Evolutionary conservation across 2,329 filamentous ascomycete species (phyloP).

Genomic region (Didymella pinodella): DNA sequence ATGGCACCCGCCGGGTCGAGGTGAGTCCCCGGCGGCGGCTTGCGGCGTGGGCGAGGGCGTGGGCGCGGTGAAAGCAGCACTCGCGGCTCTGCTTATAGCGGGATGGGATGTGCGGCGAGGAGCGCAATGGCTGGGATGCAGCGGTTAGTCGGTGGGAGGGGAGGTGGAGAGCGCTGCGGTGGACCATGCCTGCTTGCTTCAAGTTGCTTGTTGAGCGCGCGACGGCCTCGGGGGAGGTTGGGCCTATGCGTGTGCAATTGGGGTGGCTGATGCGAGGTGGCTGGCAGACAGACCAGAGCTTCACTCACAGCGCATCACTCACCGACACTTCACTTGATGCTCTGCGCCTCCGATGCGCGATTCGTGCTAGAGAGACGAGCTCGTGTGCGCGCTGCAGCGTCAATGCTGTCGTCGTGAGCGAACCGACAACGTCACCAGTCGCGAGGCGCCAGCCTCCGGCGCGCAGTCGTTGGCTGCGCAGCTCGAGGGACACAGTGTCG

Average conservation of each 20-base stretch:
- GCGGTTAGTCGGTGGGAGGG: constrained; percentile 33
- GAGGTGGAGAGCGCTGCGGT: constrained; percentile 31
- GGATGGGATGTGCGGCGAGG: constrained; percentile 24
- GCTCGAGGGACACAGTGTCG: constrained; percentile 1
- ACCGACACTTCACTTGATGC: constrained; percentile 21
- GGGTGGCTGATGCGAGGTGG: constrained; percentile 33
- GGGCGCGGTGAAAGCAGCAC: constrained; percentile 23
- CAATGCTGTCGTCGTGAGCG: constrained; percentile 25
- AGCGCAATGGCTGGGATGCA: constrained; percentile 32
- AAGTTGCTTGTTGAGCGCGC: constrained; percentile 21
- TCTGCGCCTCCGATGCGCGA: constrained; percentile 14
- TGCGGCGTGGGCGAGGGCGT: constrained; percentile 17
- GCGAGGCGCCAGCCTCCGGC: background rate
- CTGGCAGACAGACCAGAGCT: constrained; percentile 11
- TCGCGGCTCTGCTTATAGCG: constrained; percentile 28
- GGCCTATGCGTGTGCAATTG: constrained; percentile 20
- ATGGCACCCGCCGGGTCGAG: constrained; percentile 32
- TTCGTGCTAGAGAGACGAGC: constrained; percentile 17
- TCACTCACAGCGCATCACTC: constrained; percentile 21
- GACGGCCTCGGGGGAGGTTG: constrained; percentile 25
- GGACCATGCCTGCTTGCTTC: constrained; percentile 26
- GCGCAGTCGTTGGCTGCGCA: background rate
- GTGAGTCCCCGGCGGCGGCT: constrained; percentile 30
- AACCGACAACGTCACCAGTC: constrained; percentile 8
- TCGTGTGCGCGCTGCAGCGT: constrained; percentile 21